Conservation (phyloP, 352 stramenopile species). For the Pythium aquatile region DNA sequence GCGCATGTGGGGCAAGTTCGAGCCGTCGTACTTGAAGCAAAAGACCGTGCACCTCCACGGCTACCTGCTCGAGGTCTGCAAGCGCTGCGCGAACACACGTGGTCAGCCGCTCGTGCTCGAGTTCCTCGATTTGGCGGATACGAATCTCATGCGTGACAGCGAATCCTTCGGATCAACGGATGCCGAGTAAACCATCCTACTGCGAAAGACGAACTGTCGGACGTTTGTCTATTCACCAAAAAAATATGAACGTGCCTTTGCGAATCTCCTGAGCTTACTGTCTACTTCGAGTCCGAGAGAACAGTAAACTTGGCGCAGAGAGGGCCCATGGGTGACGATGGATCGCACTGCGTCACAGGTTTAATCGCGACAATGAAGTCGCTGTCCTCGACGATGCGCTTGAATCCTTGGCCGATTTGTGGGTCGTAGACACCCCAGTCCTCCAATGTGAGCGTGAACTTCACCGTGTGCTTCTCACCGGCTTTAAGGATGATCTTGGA, state of each 20-base stretch:
- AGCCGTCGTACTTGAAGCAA: slow-evolving; percentile 77
- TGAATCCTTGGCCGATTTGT: slow-evolving; percentile 55
- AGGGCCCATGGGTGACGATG: slow-evolving; percentile 16
- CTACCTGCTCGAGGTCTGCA: slow-evolving; percentile 74
- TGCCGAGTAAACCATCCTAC: slow-evolving; percentile 4
- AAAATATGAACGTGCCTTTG: background rate
- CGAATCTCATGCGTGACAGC: slow-evolving; percentile 20
- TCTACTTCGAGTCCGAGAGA: background rate
- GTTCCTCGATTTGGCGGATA: slow-evolving; percentile 51
- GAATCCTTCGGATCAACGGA: slow-evolving; percentile 9
- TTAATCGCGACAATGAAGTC: slow-evolving; percentile 61
- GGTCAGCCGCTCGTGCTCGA: slow-evolving; percentile 60
- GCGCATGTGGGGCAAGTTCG: slow-evolving; percentile 85
- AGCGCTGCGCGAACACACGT: slow-evolving; percentile 68
- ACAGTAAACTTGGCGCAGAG: slow-evolving; percentile 41
- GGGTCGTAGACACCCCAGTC: slow-evolving; percentile 52
- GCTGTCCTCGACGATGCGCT: slow-evolving; percentile 41
- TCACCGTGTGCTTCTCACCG: slow-evolving; percentile 18
- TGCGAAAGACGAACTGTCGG: background rate
- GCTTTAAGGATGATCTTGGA: slow-evolving; percentile 49
- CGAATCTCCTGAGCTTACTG: background rate
- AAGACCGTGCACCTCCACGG: slow-evolving; percentile 70
- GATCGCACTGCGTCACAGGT: slow-evolving; percentile 46
- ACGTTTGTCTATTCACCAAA: background rate
- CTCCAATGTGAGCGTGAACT: slow-evolving; percentile 22